Percentiles rank a stretch among this genome's conserved stretches.
These are phyloP conservation scores for Ramaria rubella DNA, from an alignment of 768 basidiomycete species.

Conservation along the genomic window DNA sequence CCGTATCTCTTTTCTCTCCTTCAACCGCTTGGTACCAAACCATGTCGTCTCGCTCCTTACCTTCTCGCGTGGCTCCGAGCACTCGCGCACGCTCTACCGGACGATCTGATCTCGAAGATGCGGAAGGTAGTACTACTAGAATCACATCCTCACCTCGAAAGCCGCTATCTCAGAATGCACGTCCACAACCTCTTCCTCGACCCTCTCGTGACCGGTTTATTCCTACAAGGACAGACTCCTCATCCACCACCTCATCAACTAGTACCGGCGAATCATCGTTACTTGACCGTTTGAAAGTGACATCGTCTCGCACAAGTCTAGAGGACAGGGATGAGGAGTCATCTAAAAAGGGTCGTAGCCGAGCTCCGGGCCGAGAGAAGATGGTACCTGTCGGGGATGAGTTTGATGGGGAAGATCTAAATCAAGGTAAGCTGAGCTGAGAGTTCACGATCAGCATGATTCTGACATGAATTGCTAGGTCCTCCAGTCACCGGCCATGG, in stretches of 20 bases:
- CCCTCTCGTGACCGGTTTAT: slow-evolving; percentile 1
- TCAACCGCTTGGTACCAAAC: background rate
- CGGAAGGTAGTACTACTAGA: slow-evolving; percentile 20
- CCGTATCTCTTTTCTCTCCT: background rate
- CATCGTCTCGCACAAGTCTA: slow-evolving; percentile 40
- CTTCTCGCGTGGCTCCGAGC: slow-evolving; percentile 34
- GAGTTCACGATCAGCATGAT: background rate
- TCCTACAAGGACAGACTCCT: background rate
- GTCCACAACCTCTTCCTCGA: slow-evolving; percentile 16
- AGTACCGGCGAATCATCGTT: slow-evolving; percentile 29
- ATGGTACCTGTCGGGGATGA: background rate
- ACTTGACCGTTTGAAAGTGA: slow-evolving; percentile 31
- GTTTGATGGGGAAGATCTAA: background rate
- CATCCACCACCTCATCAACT: slow-evolving; percentile 22
- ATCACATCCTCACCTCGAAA: background rate
- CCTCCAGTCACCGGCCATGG: slow-evolving; percentile 35
- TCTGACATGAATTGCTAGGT: background rate
- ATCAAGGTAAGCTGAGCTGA: background rate
- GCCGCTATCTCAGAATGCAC: slow-evolving; percentile 8
- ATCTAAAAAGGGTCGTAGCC: background rate
- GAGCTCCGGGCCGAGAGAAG: background rate
- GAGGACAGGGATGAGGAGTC: slow-evolving; percentile 29
- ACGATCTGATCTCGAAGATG: slow-evolving; percentile 20
- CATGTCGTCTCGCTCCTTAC: background rate
- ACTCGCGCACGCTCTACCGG: slow-evolving; percentile 34